Conservation (phyloP, 805 yeast genomes). For the Candida germanica region DNA sequence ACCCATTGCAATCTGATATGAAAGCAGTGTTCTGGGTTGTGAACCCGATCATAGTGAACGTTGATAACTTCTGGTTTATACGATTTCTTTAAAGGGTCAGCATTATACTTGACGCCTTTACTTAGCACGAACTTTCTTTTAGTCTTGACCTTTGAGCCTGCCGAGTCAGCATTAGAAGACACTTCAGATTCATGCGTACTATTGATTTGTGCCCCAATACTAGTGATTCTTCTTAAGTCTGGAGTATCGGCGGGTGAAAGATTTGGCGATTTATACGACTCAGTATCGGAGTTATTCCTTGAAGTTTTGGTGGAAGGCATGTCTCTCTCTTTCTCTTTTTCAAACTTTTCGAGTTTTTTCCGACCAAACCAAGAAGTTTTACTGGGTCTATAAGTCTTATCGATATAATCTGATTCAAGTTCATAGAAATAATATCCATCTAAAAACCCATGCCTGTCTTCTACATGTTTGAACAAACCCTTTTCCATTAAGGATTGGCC, state of each 20-base stretch:
- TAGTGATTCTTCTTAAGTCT: slow-evolving; percentile 21
- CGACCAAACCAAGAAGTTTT: slow-evolving; percentile 30
- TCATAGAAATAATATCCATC: slow-evolving; percentile 94
- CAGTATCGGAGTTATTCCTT: slow-evolving; percentile 25
- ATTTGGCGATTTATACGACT: slow-evolving; percentile 25
- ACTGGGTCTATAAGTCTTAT: slow-evolving; percentile 22
- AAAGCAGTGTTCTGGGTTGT: slow-evolving; percentile 92
- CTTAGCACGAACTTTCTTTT: slow-evolving; percentile 55
- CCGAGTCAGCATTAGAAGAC: slow-evolving; percentile 25
- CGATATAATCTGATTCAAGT: slow-evolving; percentile 52
- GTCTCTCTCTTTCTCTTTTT: slow-evolving; percentile 5
- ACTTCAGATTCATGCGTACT: slow-evolving; percentile 16
- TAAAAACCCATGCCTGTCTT: slow-evolving; percentile 73
- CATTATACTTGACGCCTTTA: slow-evolving; percentile 62
- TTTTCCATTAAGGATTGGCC: slow-evolving; percentile 76
- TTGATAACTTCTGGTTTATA: slow-evolving; percentile 73
- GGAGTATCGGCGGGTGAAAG: slow-evolving; percentile 16
- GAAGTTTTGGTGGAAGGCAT: slow-evolving; percentile 12
- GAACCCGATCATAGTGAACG: slow-evolving; percentile 88
- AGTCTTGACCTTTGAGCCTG: slow-evolving; percentile 19
- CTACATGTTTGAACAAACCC: slow-evolving; percentile 78
- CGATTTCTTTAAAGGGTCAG: slow-evolving; percentile 71
- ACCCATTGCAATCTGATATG: slow-evolving; percentile 93
- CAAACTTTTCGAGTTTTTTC: slow-evolving; percentile 17
- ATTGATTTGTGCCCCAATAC: slow-evolving; percentile 13